Conservation (phyloP, 305 asterid species). For the Withania somnifera region DNA sequence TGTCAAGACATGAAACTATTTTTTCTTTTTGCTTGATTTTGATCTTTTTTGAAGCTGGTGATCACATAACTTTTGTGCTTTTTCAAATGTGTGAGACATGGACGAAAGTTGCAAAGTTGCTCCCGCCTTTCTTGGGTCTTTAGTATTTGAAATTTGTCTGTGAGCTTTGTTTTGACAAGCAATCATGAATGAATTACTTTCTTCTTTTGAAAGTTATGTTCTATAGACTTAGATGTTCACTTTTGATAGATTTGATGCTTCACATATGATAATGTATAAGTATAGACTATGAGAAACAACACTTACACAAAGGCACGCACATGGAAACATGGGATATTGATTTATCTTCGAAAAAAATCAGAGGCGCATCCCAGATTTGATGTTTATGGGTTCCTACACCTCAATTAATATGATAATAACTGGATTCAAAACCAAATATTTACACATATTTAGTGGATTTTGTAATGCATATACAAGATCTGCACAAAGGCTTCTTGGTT, state of each 20-base stretch:
- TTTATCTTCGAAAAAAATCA: background rate
- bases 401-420: background rate
- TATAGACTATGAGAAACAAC: background rate
- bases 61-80: slow-evolving; percentile 4
- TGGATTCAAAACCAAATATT: background rate
- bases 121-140: background rate
- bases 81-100: background rate
- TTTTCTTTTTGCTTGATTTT: slow-evolving; percentile 3
- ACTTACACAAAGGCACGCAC: background rate
- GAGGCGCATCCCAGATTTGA: background rate
- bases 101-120: background rate
- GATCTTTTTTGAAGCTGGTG: slow-evolving; percentile 1
- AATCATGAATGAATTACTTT: background rate
- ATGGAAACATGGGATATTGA: background rate
- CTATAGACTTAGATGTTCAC: background rate
- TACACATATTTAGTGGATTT: background rate
- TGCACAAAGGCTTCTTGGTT: background rate
- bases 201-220: background rate
- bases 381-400: background rate
- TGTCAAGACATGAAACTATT: slow-evolving; percentile 19
- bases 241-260: background rate
- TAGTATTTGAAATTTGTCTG: background rate
- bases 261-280: background rate
- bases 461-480: background rate
- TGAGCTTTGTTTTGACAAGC: background rate